Evolutionary conservation across 2,329 filamentous ascomycete genomes (phyloP).

Genomic region (Microsporum canis): DNA sequence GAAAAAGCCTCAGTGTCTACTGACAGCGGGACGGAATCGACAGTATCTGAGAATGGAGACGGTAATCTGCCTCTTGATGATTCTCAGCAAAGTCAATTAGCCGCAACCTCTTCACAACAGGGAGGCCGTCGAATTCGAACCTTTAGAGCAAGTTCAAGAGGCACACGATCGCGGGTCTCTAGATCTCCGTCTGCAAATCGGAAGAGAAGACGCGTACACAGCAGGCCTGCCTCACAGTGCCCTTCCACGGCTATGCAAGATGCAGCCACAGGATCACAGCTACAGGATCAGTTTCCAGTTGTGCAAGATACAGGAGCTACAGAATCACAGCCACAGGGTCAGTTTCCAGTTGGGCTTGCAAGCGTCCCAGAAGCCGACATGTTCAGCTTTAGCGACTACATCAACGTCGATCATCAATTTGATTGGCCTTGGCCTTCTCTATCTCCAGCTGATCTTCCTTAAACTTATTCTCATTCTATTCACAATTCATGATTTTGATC

Average conservation of each 20-base stretch:
- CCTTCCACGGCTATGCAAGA: background rate
- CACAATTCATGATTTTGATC: background rate
- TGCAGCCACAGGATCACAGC: background rate
- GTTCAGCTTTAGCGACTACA: background rate
- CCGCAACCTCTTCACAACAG: background rate
- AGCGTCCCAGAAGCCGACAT: background rate
- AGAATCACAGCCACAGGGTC: background rate
- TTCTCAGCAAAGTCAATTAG: no score
- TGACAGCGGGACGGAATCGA: background rate
- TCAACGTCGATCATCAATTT: background rate
- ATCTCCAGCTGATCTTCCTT: background rate
- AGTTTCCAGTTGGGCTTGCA: background rate
- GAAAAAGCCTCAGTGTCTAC: background rate
- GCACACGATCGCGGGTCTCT: background rate
- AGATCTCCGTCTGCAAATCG: background rate
- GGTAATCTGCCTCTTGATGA: background rate
- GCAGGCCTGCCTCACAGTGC: background rate
- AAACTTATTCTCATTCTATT: background rate
- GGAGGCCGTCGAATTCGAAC: background rate
- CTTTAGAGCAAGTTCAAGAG: background rate
- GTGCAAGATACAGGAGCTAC: background rate
- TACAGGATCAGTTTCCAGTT: background rate
- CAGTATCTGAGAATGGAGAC: background rate
- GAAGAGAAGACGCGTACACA: background rate
- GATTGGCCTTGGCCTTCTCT: background rate